These are phyloP conservation scores for Nectriaceae sp. DNA, from an alignment of 2,329 filamentous ascomycete genomes.

Conservation along the genomic window DNA sequence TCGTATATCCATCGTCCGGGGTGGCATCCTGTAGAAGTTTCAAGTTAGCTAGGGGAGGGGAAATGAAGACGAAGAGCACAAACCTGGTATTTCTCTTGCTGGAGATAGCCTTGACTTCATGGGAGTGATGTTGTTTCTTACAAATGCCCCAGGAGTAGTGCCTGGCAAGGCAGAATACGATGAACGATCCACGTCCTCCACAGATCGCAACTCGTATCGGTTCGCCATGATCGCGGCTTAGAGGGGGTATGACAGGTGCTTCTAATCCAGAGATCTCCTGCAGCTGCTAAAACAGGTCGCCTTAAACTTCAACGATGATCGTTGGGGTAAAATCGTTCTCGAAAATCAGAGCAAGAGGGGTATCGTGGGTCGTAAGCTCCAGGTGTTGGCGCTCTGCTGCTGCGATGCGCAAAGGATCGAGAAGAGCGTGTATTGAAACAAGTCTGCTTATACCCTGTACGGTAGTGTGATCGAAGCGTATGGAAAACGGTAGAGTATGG, in stretches of 20 bases:
- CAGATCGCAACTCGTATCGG: constrained; percentile 30
- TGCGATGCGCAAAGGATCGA: too few relatives aligned
- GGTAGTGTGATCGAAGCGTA: too few relatives aligned
- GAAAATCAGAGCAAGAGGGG: too few relatives aligned
- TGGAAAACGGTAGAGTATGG: too few relatives aligned
- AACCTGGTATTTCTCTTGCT: constrained; percentile 30
- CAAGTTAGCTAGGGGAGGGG: constrained; percentile 13
- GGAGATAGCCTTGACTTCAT: constrained; percentile 33
- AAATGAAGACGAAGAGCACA: constrained; percentile 2
- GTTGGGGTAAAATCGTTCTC: too few relatives aligned
- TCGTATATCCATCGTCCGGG: constrained; percentile 46
- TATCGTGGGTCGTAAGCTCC: too few relatives aligned
- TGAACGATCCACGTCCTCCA: constrained; percentile 27
- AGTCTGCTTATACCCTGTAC: too few relatives aligned
- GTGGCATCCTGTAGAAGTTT: constrained; percentile 32
- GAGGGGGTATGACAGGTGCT: background rate
- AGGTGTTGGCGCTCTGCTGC: too few relatives aligned
- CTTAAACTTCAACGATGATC: too few relatives aligned
- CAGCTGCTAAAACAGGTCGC: too few relatives aligned
- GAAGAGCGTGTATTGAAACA: too few relatives aligned
- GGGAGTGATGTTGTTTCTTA: constrained; percentile 33
- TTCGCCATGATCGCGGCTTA: constrained; percentile 25
- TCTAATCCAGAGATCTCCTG: too few relatives aligned
- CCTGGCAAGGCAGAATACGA: constrained; percentile 37
- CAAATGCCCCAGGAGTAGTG: constrained; percentile 28